Percentiles rank a stretch among this genome's conserved stretches.
Conservation (phyloP, 306 rosid species). For the Vigna radiata region DNA sequence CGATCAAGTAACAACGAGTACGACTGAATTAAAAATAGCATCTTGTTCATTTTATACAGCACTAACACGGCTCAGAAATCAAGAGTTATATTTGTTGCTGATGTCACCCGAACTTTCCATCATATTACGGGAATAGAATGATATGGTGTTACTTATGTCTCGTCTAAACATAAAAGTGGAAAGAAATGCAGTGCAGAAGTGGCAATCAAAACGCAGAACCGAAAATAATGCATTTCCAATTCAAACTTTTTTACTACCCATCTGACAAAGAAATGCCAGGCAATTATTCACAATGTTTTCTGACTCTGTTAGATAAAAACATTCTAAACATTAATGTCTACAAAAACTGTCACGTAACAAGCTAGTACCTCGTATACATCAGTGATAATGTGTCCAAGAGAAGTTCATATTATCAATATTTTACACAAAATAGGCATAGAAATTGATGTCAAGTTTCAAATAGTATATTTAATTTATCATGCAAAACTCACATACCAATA, state of each 20-base stretch:
- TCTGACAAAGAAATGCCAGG: constrained; percentile 1
- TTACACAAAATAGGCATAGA: not conserved
- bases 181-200: not conserved
- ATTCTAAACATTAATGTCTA: not conserved
- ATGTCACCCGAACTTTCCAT: not conserved
- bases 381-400: not conserved
- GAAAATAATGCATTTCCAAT: not conserved
- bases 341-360: constrained; percentile 15
- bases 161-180: not conserved
- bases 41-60: constrained; percentile 2
- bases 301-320: not conserved
- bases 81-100: not conserved
- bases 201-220: constrained; percentile 13
- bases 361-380: not conserved
- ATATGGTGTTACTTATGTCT: not conserved
- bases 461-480: not conserved
- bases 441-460: not conserved
- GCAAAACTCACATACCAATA: constrained; percentile 12
- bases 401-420: not conserved
- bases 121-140: not conserved
- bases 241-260: not conserved
- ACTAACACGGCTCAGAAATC: not conserved
- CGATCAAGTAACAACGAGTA: not conserved
- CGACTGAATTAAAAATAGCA: not conserved
- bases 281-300: not conserved